Percentiles rank a stretch among this genome's conserved stretches.
These are phyloP conservation scores for Croton laevigatus DNA, from an alignment of 441 rosid genomes.

Conservation along the genomic window DNA sequence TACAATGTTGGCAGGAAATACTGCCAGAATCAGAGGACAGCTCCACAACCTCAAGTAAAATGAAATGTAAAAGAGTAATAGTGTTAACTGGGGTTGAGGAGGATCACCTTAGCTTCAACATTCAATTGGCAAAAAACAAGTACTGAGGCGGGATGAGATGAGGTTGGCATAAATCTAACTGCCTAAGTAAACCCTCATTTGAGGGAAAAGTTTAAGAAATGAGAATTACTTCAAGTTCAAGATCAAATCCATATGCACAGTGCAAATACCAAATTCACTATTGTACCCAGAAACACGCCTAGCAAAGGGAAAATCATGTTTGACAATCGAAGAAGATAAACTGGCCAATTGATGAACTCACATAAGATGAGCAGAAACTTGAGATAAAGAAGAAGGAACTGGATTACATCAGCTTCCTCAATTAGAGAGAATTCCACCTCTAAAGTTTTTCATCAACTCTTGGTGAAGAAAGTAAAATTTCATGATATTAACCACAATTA, in stretches of 20 bases:
- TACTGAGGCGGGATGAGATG: not conserved
- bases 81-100: not conserved
- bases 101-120: not conserved
- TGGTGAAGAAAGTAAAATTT: not conserved
- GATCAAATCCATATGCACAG: not conserved
- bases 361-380: not conserved
- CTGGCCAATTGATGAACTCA: not conserved
- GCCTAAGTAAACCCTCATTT: not conserved
- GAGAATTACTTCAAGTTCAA: not conserved
- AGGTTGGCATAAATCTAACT: not conserved
- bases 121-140: not conserved
- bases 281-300: not conserved
- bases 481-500: too few species aligned
- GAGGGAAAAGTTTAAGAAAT: not conserved
- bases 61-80: not conserved
- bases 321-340: too few species aligned
- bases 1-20: not conserved
- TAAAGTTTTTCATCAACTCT: not conserved
- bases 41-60: not conserved
- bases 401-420: not conserved
- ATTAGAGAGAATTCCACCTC: not conserved
- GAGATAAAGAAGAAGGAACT: not conserved
- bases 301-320: too few species aligned
- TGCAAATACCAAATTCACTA: not conserved
- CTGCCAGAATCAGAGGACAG: not conserved